A percentile compares a stretch with the other conserved stretches of the same genome.
Conservation (phyloP, 352 stramenopile species). For the Globisporangium paroecandrum region DNA sequence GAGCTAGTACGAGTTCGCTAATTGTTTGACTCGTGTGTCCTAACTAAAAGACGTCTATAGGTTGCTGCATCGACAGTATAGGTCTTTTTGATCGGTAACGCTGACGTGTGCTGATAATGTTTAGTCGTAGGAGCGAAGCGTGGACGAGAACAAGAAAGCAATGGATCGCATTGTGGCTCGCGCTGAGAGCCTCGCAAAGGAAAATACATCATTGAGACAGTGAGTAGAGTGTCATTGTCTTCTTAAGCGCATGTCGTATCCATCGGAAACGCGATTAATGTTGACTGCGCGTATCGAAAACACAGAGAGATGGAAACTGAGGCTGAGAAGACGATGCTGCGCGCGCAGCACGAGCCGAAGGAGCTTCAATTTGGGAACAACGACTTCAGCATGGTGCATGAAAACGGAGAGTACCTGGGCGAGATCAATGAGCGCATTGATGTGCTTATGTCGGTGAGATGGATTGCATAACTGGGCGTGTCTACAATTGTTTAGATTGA, state of each 20-base stretch:
- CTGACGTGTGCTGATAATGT: neutral
- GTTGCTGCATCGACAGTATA: neutral
- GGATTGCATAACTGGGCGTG: neutral
- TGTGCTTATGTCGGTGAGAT: slow-evolving; percentile 65
- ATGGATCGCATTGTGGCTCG: slow-evolving; percentile 47
- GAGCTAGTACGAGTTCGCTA: slow-evolving; percentile 42
- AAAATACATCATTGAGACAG: slow-evolving; percentile 70
- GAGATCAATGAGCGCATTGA: slow-evolving; percentile 81
- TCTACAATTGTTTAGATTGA: neutral
- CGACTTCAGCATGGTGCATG: slow-evolving; percentile 34
- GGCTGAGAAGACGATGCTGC: slow-evolving; percentile 53
- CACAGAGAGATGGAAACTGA: slow-evolving; percentile 56
- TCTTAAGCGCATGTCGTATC: neutral
- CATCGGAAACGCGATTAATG: neutral
- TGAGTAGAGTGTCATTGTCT: slow-evolving; percentile 19
- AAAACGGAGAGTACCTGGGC: slow-evolving; percentile 51
- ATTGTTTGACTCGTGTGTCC: neutral
- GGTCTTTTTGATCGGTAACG: neutral
- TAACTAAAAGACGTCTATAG: neutral
- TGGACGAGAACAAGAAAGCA: slow-evolving; percentile 58
- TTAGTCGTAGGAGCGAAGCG: slow-evolving; percentile 30
- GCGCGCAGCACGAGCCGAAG: slow-evolving; percentile 41
- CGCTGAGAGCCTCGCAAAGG: slow-evolving; percentile 50
- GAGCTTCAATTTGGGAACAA: slow-evolving; percentile 30
- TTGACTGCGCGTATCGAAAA: slow-evolving; percentile 1